Percentiles rank a stretch among this genome's conserved stretches.
Evolutionary conservation across 2,329 filamentous ascomycete species (phyloP).

Genomic region (Penicillium expansum): DNA sequence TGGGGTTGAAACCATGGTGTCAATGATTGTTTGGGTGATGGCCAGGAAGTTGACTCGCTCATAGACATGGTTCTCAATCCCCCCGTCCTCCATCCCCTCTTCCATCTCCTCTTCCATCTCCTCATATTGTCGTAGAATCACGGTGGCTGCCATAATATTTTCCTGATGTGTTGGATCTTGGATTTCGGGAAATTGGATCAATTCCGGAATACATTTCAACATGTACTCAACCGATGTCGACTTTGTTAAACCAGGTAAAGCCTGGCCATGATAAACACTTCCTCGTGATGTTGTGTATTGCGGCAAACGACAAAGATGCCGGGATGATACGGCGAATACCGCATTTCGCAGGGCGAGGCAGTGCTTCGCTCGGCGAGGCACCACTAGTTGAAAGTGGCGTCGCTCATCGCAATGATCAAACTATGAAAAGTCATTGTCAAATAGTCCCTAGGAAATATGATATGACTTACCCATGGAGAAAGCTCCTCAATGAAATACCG

Average conservation of each 20-base stretch:
- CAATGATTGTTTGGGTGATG: constrained; percentile 25
- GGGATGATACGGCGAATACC: constrained; percentile 24
- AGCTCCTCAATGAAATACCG: constrained; percentile 28
- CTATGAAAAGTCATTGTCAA: too few species aligned
- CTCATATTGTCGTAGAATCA: constrained; percentile 28
- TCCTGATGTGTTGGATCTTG: too few species aligned
- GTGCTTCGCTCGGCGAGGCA: constrained; percentile 18
- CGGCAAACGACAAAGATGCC: constrained; percentile 21
- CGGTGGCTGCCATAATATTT: constrained; percentile 26
- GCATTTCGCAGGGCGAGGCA: constrained; percentile 24
- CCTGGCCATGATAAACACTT: constrained; percentile 15
- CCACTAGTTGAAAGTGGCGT: constrained; percentile 21
- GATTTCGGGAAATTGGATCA: too few species aligned
- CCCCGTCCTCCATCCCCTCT: too few species aligned
- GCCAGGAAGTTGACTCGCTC: constrained; percentile 21
- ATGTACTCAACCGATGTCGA: constrained; percentile 24
- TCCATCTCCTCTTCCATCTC: constrained; percentile 31
- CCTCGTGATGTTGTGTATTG: constrained; percentile 20
- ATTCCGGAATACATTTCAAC: constrained; percentile 23
- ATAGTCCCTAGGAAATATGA: too few species aligned
- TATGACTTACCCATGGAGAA: constrained; percentile 23
- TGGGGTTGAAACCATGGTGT: constrained; percentile 21
- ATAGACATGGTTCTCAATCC: constrained; percentile 16
- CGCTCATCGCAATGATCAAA: too few species aligned
- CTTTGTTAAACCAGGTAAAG: constrained; percentile 14